Evolutionary conservation across 257 asterid genomes (phyloP).

Genomic region (Solanum stenotomum): DNA sequence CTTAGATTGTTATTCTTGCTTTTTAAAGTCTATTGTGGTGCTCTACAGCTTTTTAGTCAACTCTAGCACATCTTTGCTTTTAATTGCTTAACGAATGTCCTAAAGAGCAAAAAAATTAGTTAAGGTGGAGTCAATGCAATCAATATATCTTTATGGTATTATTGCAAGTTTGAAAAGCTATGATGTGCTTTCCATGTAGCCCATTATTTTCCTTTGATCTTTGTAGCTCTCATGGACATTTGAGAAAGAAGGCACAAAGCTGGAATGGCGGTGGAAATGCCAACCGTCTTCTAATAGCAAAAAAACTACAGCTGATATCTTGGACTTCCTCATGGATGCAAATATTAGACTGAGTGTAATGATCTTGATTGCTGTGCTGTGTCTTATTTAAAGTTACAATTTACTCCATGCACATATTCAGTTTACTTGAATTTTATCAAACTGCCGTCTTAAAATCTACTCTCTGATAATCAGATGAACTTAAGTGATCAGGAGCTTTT

Average conservation of each 20-base stretch:
- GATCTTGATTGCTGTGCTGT: background rate
- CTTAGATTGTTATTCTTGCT: background rate
- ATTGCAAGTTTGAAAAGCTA: background rate
- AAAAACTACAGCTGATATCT: constrained; percentile 53
- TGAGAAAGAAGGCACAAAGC: constrained; percentile 82
- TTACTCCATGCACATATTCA: background rate
- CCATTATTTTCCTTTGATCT: background rate
- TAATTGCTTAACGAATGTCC: background rate
- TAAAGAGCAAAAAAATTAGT: background rate
- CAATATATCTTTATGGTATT: background rate
- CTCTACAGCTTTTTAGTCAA: background rate
- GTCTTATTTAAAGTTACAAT: background rate
- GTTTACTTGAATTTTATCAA: background rate
- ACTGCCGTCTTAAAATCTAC: background rate
- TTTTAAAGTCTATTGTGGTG: background rate
- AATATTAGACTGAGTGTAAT: constrained; percentile 86
- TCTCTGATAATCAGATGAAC: background rate
- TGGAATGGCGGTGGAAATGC: constrained; percentile 98
- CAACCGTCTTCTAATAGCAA: constrained; percentile 49
- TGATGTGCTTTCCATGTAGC: background rate
- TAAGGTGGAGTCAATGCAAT: background rate
- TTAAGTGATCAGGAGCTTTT: background rate
- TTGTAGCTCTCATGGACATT: constrained; percentile 83
- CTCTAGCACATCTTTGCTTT: background rate
- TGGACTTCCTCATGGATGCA: constrained; percentile 94